These are phyloP conservation scores for Beauveria pseudobassiana DNA, from an alignment of 2,329 filamentous ascomycete genomes.

Conservation along the genomic window DNA sequence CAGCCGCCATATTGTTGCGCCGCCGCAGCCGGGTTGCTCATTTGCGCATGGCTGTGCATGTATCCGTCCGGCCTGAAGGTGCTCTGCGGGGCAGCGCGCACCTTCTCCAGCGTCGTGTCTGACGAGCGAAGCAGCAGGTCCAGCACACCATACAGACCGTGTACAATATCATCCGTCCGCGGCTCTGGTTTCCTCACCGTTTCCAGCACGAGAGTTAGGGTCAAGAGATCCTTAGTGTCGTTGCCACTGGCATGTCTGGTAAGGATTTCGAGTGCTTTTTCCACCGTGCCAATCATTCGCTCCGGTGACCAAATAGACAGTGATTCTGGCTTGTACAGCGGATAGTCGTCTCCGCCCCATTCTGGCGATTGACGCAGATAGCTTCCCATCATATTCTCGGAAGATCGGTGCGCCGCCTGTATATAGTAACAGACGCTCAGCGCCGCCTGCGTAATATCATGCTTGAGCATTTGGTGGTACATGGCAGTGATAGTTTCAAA, in stretches of 20 bases:
- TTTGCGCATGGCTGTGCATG: conserved; percentile 19
- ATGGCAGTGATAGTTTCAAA: conserved; percentile 43
- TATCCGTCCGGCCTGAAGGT: conserved; percentile 21
- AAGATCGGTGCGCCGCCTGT: conserved; percentile 23
- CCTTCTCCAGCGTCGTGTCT: conserved; percentile 33
- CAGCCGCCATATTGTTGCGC: conserved; percentile 26
- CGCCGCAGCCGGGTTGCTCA: conserved; percentile 21
- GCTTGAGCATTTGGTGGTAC: conserved; percentile 45
- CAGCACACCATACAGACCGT: conserved; percentile 34
- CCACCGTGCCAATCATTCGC: conserved; percentile 35
- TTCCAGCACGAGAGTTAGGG: conserved; percentile 40
- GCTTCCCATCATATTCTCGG: conserved; percentile 22
- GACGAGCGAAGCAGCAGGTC: conserved; percentile 38
- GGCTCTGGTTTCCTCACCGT: conserved; percentile 36
- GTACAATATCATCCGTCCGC: conserved; percentile 33
- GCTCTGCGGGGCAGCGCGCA: conserved; percentile 17
- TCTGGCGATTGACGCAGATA: conserved; percentile 28
- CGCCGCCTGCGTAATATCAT: conserved; percentile 47
- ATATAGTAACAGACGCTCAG: conserved; percentile 51
- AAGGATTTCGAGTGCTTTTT: conserved; percentile 39
- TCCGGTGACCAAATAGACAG: conserved; percentile 34
- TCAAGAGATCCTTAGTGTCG: conserved; percentile 43
- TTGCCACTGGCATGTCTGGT: conserved; percentile 39
- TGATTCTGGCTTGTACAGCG: conserved; percentile 27
- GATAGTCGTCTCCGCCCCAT: conserved; percentile 25